Base-by-base conservation (phyloP, 768 basidiomycete species). In the Pleurotus platypus region DNA sequence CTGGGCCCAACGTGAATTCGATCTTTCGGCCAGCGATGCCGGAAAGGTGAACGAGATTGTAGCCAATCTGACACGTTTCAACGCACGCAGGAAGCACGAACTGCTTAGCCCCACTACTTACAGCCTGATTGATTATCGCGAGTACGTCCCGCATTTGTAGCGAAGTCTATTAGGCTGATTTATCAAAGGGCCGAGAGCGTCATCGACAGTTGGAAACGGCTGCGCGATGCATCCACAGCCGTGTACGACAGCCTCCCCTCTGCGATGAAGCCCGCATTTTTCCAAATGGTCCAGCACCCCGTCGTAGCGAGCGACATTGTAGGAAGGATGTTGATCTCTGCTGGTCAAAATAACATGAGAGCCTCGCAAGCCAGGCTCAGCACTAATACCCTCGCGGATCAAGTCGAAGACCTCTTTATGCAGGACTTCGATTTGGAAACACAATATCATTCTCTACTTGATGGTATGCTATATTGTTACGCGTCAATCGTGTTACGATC, bases 1-100 rank as follows among this genome's bases (percentile, higher is more conserved):
- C 38, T 90, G 86, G 86, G 86, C 86, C 0, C 72, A 78, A 56
- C 78, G 86, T 22, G 87, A 89, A 65, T 89, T 87, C 62, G 81
- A 78, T 42, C 47, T 84, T 5, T 69, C 73, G 2, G 48, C 67
- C 4, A 57, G 64, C 3, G 71, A 78, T 40, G 75, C 83, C 0
- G 64, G 62, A 0, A 72, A 67, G 3, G 76, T 87, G 6, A 72
- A 78, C 0, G 71, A 75, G 42, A 80, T 89, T 56, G 75, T 89
- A 22, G 75, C 69, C 13, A 84, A 85, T 62, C 65, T 83, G 38
- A 83, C 82, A 7, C 70, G 75, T 22, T 83, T 77, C 70, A 85
- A 84, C 62, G 75, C 84, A 2, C 71, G 83, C 40, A 69, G 84
- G 55, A 89, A 89, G 70, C 84, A 84, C 0, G 89, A 90, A 71